Conservation (phyloP, 2,329 filamentous ascomycete species). For the Cordyceps militaris region DNA sequence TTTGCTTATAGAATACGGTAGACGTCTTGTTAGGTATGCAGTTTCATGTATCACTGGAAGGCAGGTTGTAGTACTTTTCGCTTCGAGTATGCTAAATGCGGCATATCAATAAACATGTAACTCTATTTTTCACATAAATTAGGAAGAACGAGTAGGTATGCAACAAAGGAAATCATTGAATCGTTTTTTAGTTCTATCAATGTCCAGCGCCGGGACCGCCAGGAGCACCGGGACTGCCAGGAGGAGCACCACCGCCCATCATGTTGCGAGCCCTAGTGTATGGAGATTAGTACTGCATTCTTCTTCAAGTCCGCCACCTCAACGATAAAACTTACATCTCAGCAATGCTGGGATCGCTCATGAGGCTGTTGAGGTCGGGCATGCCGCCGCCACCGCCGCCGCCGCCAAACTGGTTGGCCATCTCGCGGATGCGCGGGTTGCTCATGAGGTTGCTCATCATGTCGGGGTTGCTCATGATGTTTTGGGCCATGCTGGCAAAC, state of each 20-base stretch:
- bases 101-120: too few relatives aligned
- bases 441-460: constrained; percentile 88
- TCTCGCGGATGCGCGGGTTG: constrained; percentile 81
- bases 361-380: constrained; percentile 77
- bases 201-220: constrained; percentile 22
- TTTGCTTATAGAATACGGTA: background rate
- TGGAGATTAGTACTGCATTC: background rate
- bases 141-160: background rate
- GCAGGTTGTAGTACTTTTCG: background rate
- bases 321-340: constrained; percentile 66
- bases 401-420: constrained; percentile 72
- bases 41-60: background rate
- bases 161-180: background rate
- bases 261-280: constrained; percentile 36
- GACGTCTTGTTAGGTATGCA: background rate
- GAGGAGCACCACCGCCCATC: constrained; percentile 34
- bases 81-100: background rate
- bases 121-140: too few relatives aligned
- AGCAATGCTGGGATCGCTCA: constrained; percentile 87
- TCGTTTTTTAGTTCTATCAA: constrained; percentile 3
- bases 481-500: constrained; percentile 96
- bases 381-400: constrained; percentile 74
- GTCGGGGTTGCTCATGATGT: constrained; percentile 93
- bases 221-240: constrained; percentile 23
- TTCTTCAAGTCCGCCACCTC: background rate